phyloP scores from a whole-genome alignment of 2,329 filamentous ascomycete species.

The Botryotinia globosa region DNA sequence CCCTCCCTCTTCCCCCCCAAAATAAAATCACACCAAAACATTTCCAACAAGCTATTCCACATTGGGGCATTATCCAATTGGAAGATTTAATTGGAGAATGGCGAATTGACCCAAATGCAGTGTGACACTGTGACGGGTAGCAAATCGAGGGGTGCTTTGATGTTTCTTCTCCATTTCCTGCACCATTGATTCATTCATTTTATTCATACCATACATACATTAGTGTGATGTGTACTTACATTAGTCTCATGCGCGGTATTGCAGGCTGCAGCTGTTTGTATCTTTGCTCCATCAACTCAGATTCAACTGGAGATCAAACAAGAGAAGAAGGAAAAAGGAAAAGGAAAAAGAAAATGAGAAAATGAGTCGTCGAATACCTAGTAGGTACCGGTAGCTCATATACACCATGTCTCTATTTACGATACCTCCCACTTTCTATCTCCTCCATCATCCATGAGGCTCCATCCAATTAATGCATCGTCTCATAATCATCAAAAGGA shows the following conservation, averaged over 20 bases:
- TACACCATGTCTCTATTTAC: neutral
- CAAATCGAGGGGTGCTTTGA: constrained; percentile 3
- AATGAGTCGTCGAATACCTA: neutral
- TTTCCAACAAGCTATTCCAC: neutral
- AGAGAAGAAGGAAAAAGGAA: neutral
- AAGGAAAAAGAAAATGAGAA: too few species aligned
- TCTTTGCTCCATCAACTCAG: neutral
- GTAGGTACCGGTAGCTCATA: too few species aligned
- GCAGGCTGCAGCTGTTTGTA: neutral
- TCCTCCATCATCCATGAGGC: neutral
- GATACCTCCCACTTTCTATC: neutral
- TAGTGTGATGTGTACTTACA: neutral
- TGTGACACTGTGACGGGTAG: neutral
- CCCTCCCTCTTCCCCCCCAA: neutral
- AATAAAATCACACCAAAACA: neutral
- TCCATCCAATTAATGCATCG: neutral
- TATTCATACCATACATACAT: neutral
- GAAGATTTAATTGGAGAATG: neutral
- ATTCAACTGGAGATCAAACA: neutral
- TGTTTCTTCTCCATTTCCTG: neutral
- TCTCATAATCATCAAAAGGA: neutral
- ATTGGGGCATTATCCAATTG: neutral
- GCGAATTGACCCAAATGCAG: neutral
- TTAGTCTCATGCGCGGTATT: neutral
- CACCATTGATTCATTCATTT: neutral